Evolutionary conservation across 345 rosid genomes (phyloP), one percentile per base, ranked within the genome.

Genomic region (Mercurialis annua): DNA sequence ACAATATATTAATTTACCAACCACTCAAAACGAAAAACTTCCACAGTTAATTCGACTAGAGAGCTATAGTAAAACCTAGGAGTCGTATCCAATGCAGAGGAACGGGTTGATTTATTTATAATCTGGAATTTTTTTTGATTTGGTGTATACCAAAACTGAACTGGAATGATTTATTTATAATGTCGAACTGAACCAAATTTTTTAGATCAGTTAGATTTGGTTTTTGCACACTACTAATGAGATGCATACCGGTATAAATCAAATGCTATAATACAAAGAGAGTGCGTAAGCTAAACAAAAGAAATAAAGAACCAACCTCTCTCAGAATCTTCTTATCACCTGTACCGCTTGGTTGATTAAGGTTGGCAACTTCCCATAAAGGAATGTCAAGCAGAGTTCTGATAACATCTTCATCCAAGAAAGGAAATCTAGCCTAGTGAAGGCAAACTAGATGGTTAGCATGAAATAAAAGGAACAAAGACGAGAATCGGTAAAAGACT

Each of bases 261-360:
- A 5, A 8, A 24, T 27, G 5, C 10, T 16, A 55, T 16, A 40
- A 2, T 12, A 40, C n/a, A 31, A 1, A 14, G 12, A 24, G 7
- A 61, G 27, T 30, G 5, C 44, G n/a, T 17, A 29, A 49, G 27
- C 14, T 42, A 31, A 2, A 64, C 2, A 21, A 33, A 5, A 11
- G 33, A 59, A n/a, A 12, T 34, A 51, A 24, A 47, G 55, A 26
- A 77, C 80, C 69, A 49, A 93, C 99, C 87, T 93, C 85, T 82
- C 97, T 85, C 63, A 94, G 80, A 70, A 94, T 85, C 83, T 84
- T 94, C 83, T 94, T 91, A 74, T 94, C 99, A 44, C 99, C 99
- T 5, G n/a, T 84, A 60, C 99, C 99, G 76, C 95, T 94, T 44
- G 96, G 95, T 75, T 87, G 92, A 61, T 87, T 84, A 49, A 91